Conservation (phyloP, 345 rosid species). For the Sisymbrium irio region DNA sequence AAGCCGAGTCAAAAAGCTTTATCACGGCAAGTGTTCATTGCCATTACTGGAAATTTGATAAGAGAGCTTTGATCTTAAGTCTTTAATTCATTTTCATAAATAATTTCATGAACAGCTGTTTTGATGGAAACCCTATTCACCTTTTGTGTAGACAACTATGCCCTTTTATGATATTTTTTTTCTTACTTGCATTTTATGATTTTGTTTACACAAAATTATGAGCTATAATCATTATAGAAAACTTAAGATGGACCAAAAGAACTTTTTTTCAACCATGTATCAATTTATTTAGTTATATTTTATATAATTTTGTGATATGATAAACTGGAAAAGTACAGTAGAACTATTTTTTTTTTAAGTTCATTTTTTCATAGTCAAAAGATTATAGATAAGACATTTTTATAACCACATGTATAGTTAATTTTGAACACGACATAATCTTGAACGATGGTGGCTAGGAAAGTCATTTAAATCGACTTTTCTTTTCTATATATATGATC, state of each 20-base stretch:
- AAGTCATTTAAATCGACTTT: neutral
- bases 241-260: too few relatives aligned
- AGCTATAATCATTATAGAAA: neutral
- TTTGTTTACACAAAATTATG: neutral
- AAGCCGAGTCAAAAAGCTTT: slow-evolving; percentile 50
- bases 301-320: too few relatives aligned
- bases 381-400: neutral
- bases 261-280: too few relatives aligned
- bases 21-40: slow-evolving; percentile 43
- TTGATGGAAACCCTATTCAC: slow-evolving; percentile 27
- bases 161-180: neutral
- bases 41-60: slow-evolving; percentile 49
- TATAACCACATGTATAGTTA: neutral
- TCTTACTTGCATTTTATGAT: slow-evolving; percentile 1
- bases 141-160: neutral
- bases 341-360: neutral
- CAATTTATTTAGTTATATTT: too few relatives aligned
- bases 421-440: neutral
- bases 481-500: neutral
- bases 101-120: slow-evolving; percentile 32
- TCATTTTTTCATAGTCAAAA: neutral
- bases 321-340: neutral
- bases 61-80: slow-evolving; percentile 37
- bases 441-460: neutral
- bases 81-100: slow-evolving; percentile 7